Conservation (phyloP, 202 grass and related monocot species). For the Dendrocalamus latiflorus region DNA sequence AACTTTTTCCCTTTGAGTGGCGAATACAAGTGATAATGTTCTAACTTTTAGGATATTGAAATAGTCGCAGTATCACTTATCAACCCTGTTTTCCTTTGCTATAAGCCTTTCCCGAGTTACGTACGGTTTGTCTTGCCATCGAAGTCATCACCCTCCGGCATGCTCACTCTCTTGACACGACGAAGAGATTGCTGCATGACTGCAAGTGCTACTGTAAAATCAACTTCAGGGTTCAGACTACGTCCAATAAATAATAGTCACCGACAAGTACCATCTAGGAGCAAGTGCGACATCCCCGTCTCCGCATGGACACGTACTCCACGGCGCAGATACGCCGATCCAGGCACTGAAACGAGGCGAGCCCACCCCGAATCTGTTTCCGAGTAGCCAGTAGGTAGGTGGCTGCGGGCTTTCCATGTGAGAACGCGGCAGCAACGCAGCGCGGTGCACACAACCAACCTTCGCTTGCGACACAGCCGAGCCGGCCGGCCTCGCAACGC, state of each 20-base stretch:
- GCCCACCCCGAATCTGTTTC: not conserved
- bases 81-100: too few species aligned
- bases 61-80: too few species aligned
- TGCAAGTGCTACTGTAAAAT: not conserved
- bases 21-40: not conserved
- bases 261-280: not conserved
- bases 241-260: too few species aligned
- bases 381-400: too few species aligned
- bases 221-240: not conserved
- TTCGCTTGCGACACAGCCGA: not conserved
- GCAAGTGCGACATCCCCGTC: not conserved
- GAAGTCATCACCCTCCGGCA: not conserved
- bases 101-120: too few species aligned
- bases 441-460: not conserved
- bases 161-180: not conserved
- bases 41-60: not conserved
- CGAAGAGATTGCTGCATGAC: not conserved
- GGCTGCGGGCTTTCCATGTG: not conserved
- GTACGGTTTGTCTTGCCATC: too few species aligned
- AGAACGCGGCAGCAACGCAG: not conserved
- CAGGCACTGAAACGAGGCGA: not conserved
- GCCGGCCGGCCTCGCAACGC: conserved; percentile 4
- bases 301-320: conserved; percentile 26
- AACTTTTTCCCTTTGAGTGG: not conserved
- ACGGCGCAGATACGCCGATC: conserved; percentile 13